phyloP scores from a whole-genome alignment of 805 yeast species.

The Saccharomyces cerevisiae region DNA sequence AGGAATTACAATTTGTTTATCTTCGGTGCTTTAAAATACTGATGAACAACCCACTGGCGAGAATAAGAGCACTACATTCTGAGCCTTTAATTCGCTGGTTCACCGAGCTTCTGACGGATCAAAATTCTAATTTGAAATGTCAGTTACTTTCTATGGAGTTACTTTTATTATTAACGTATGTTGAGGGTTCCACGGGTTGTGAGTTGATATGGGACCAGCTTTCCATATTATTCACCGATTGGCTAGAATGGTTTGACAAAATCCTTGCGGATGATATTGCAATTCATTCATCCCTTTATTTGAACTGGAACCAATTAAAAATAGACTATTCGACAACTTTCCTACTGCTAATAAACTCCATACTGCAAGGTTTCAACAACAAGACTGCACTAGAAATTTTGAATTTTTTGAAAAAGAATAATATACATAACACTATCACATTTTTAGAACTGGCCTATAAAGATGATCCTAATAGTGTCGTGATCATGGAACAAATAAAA shows the following conservation, averaged over 20 bases:
- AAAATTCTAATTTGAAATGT: conserved; percentile 11
- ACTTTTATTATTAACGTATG: conserved; percentile 20
- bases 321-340: conserved; percentile 29
- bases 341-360: conserved; percentile 59
- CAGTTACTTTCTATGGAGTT: conserved; percentile 19
- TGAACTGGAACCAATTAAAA: neutral
- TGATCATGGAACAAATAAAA: conserved; percentile 56
- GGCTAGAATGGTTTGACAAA: conserved; percentile 9
- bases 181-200: conserved; percentile 21
- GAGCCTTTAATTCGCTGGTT: conserved; percentile 12
- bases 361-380: conserved; percentile 38
- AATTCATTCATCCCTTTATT: neutral
- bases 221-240: conserved; percentile 1
- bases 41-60: conserved; percentile 15
- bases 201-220: conserved; percentile 12
- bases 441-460: conserved; percentile 32
- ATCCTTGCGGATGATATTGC: neutral
- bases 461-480: conserved; percentile 42
- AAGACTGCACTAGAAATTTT: conserved; percentile 44
- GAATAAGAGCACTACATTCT: conserved; percentile 9
- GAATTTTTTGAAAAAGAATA: conserved; percentile 50
- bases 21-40: conserved; percentile 24
- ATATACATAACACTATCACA: conserved; percentile 45
- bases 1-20: conserved; percentile 16
- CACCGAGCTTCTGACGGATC: conserved; percentile 9